phyloP scores from a whole-genome alignment of 2,329 filamentous ascomycete genomes.

The Ilyonectria mors-panacis region DNA sequence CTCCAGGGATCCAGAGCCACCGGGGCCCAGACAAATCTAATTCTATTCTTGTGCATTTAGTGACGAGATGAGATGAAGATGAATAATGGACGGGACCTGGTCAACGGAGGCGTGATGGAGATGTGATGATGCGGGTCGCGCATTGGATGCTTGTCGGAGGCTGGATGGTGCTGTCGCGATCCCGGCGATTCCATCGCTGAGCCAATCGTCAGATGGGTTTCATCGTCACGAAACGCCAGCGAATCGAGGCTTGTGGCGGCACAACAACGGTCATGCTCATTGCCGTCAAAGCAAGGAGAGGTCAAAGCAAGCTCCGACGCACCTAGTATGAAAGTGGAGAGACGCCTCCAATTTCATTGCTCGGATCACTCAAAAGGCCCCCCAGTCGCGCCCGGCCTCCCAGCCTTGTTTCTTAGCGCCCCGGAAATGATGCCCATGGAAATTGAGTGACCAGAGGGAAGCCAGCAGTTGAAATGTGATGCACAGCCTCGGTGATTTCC shows the following conservation, averaged over 20 bases:
- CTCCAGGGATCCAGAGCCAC: background rate
- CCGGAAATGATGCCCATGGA: slow-evolving; percentile 11
- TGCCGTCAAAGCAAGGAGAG: slow-evolving; percentile 24
- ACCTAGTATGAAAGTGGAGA: slow-evolving; percentile 20
- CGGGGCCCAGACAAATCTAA: slow-evolving; percentile 4
- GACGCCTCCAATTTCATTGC: slow-evolving; percentile 1
- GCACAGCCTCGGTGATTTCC: slow-evolving; percentile 31
- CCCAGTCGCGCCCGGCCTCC: background rate
- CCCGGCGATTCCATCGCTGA: background rate
- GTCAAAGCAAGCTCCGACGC: slow-evolving; percentile 17
- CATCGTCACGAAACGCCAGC: slow-evolving; percentile 24
- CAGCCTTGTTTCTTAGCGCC: slow-evolving; percentile 13
- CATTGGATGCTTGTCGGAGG: background rate
- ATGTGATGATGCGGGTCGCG: background rate
- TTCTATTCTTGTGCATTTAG: slow-evolving; percentile 28
- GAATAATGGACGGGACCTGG: slow-evolving; percentile 1
- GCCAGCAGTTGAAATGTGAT: slow-evolving; percentile 12
- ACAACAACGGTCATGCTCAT: background rate
- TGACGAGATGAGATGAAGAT: slow-evolving; percentile 28
- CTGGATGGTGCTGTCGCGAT: background rate
- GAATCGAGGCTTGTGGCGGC: slow-evolving; percentile 26
- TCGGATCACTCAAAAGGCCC: slow-evolving; percentile 1
- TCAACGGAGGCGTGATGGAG: background rate
- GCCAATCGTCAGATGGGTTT: slow-evolving; percentile 25
- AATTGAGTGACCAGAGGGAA: slow-evolving; percentile 18